A percentile compares a stretch with the other conserved stretches of the same genome.
Evolutionary conservation across 768 basidiomycete species (phyloP).

Genomic region (Candolleomyces efflorescens): DNA sequence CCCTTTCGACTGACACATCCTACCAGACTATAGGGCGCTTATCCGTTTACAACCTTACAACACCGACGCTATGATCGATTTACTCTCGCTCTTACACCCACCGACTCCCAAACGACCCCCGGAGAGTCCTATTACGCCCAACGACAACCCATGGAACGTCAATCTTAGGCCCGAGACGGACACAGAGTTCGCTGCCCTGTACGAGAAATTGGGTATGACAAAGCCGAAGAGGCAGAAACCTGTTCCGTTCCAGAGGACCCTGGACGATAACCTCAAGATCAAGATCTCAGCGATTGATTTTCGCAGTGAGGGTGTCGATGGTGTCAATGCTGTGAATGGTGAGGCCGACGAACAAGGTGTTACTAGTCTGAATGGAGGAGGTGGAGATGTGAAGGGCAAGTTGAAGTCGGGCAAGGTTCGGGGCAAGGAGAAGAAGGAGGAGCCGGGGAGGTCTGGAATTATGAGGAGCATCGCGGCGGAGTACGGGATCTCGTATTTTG

Average conservation of each 20-base stretch:
- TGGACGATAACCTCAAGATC: conserved; percentile 48
- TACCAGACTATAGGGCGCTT: conserved; percentile 55
- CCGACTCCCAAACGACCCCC: not conserved
- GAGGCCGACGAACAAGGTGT: conserved; percentile 4
- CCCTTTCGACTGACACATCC: not conserved
- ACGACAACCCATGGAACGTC: conserved; percentile 10
- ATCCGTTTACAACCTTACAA: conserved; percentile 63
- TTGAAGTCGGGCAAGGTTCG: conserved; percentile 34
- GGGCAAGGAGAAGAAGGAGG: conserved; percentile 50
- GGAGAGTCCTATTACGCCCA: conserved; percentile 22
- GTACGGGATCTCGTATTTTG: conserved; percentile 5
- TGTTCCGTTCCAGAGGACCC: conserved; percentile 49
- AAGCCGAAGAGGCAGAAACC: conserved; percentile 40
- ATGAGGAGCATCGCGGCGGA: conserved; percentile 35
- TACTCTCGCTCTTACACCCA: conserved; percentile 37
- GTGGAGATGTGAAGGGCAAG: conserved; percentile 38
- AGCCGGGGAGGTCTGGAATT: conserved; percentile 38
- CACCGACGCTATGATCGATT: conserved; percentile 54
- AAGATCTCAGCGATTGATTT: conserved; percentile 43
- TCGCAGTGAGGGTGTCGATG: not conserved
- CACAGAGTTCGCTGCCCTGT: conserved; percentile 9
- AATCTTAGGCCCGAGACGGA: conserved; percentile 13
- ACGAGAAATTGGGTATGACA: conserved; percentile 31
- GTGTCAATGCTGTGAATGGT: not conserved
- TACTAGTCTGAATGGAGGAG: conserved; percentile 19